Evolutionary conservation across 176 grass and related monocot genomes (phyloP), one percentile per base, ranked within the genome.

Genomic region (Oryza punctata): DNA sequence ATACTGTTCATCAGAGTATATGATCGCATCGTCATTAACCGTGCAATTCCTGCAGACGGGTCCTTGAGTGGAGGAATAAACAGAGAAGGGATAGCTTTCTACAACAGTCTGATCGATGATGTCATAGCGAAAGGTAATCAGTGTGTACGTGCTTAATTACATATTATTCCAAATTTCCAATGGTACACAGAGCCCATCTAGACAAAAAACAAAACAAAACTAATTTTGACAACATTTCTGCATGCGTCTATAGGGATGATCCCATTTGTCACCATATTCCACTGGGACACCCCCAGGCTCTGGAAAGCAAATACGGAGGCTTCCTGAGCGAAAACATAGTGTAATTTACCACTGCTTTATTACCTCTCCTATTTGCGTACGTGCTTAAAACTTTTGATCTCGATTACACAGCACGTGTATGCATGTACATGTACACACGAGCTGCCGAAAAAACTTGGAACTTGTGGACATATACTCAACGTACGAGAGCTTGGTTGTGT

Each of bases 71-170:
- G 91, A 35, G 91, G 94, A 69, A n/a, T 97, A 23, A 97, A 91
- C 78, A 81, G 72, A 68, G 70, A 90, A 12, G 94, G 91, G 25
- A 70, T 97, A 10, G 70, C 70, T 19, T 97, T 90, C 76, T 97
- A 97, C 87, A 97, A 94, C 78, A 88, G n/a, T 43, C 70, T 97
- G 18, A 93, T 97, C 78, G 75, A 91, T 10, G 87, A 91, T 38
- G 27, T 91, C 73, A 63, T 93, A 29, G 76, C 82, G 9, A 84
- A 91, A 60, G 94, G 91, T 46, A 46, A 46, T 46, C 44, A 46
- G 12, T 8, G 0, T 12, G 12, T 44, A 44, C 38, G 3, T 5
- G 57, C 13, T 13, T 35, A 24, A 4, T 75, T 16, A 35, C 6
- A 35, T 35, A 35, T 35, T 35, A 35, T 35, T 35, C 33, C n/a